These are phyloP conservation scores for Aspergillus sp. DNA, from an alignment of 2,329 filamentous ascomycete genomes.

Conservation along the genomic window DNA sequence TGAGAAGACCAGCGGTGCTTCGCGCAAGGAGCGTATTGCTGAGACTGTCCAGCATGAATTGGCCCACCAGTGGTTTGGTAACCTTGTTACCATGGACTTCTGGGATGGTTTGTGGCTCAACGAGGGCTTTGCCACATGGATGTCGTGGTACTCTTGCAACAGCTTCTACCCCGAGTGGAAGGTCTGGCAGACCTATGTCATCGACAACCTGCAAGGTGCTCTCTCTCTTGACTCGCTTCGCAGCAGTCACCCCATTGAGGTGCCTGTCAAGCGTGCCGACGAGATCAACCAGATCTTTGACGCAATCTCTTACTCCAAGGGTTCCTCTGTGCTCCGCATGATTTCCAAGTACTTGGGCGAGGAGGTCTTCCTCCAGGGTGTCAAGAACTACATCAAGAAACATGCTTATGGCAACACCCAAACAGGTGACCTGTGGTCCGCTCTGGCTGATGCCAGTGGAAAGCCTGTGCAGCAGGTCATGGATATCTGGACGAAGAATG, in stretches of 20 bases:
- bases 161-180: conserved; percentile 97
- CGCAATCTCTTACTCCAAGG: conserved; percentile 95
- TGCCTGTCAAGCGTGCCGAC: conserved; percentile 89
- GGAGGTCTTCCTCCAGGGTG: conserved; percentile 86
- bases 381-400: conserved; percentile 87
- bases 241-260: conserved; percentile 94
- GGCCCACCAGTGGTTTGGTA: conserved; percentile 97
- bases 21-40: conserved; percentile 85
- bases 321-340: conserved; percentile 93
- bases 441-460: conserved; percentile 80
- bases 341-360: conserved; percentile 93
- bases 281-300: conserved; percentile 99
- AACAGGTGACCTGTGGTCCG: conserved; percentile 85
- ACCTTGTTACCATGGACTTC: conserved; percentile 96
- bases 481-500: conserved; percentile 95
- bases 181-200: conserved; percentile 93
- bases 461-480: conserved; percentile 88
- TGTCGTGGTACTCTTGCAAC: conserved; percentile 93
- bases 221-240: conserved; percentile 83
- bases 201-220: conserved; percentile 84
- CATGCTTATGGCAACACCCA: conserved; percentile 95
- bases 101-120: conserved; percentile 98
- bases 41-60: conserved; percentile 96
- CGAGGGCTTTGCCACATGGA: conserved; percentile 86
- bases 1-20: conserved; percentile 83